Conservation (phyloP, 1,139 yeast genomes). For the Magnusiomyces tetraspermus region DNA sequence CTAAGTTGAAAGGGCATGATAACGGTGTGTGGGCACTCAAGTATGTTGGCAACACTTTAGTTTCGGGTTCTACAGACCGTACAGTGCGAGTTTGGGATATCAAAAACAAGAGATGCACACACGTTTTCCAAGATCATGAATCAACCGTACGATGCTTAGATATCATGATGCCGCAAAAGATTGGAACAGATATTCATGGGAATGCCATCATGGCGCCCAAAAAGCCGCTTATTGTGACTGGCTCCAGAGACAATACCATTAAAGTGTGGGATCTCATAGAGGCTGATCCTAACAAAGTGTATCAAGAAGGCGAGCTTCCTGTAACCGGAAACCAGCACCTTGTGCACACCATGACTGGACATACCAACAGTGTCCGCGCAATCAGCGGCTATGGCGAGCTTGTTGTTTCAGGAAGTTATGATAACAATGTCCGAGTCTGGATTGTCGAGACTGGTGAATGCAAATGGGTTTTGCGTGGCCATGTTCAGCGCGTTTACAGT, state of each 20-base stretch:
- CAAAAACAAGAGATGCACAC: slow-evolving; percentile 64
- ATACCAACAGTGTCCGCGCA: slow-evolving; percentile 78
- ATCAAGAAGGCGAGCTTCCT: slow-evolving; percentile 24
- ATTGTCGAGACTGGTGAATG: slow-evolving; percentile 42
- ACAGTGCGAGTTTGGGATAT: slow-evolving; percentile 90
- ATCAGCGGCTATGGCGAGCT: slow-evolving; percentile 80
- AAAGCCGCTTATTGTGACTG: slow-evolving; percentile 62
- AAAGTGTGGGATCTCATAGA: slow-evolving; percentile 67
- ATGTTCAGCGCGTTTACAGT: slow-evolving; percentile 76
- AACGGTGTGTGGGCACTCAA: slow-evolving; percentile 99
- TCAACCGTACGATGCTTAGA: slow-evolving; percentile 90
- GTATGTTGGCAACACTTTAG: slow-evolving; percentile 63
- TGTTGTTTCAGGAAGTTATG: slow-evolving; percentile 85
- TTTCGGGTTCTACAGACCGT: slow-evolving; percentile 87
- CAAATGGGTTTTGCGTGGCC: slow-evolving; percentile 68
- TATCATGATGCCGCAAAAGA: slow-evolving; percentile 53
- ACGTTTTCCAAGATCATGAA: slow-evolving; percentile 81
- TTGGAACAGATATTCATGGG: slow-evolving; percentile 22
- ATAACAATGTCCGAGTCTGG: slow-evolving; percentile 61
- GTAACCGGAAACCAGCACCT: slow-evolving; percentile 43
- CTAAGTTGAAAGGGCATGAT: slow-evolving; percentile 66
- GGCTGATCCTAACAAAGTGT: slow-evolving; percentile 41
- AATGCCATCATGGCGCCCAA: slow-evolving; percentile 63
- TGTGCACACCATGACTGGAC: slow-evolving; percentile 69
- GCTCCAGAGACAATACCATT: slow-evolving; percentile 82